These are phyloP conservation scores for Dendrocalamus sinicus DNA, from an alignment of 176 grass and related monocot species.

Conservation along the genomic window DNA sequence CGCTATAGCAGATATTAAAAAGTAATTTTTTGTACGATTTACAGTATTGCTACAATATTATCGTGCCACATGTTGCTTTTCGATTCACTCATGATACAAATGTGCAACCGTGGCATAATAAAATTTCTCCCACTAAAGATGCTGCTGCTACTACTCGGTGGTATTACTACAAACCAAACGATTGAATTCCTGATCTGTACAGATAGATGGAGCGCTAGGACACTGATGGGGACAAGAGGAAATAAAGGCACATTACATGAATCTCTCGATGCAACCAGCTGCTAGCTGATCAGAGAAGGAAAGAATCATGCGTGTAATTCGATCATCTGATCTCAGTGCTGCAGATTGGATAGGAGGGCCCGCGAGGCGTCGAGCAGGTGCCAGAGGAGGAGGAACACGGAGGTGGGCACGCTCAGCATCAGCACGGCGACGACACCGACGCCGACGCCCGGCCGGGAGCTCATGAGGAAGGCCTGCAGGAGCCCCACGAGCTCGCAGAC, in stretches of 20 bases:
- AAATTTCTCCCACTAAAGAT: no score
- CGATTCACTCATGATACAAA: no score
- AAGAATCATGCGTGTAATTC: no score
- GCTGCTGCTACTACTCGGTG: not conserved
- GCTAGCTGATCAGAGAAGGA: no score
- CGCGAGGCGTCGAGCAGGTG: slow-evolving; percentile 27
- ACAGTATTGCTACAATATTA: no score
- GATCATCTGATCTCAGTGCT: not conserved
- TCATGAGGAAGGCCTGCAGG: slow-evolving; percentile 55
- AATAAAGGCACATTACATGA: not conserved
- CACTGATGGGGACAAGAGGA: slow-evolving; percentile 31
- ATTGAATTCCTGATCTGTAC: slow-evolving; percentile 8
- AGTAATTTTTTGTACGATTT: no score
- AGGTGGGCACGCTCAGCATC: slow-evolving; percentile 48
- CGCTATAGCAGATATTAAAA: no score
- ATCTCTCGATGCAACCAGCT: no score
- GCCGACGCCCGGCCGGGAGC: slow-evolving; percentile 50
- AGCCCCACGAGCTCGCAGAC: slow-evolving; percentile 47
- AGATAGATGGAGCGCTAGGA: not conserved
- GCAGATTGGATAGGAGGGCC: not conserved
- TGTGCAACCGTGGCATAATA: no score
- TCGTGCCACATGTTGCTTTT: no score
- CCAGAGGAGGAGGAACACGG: slow-evolving; percentile 39
- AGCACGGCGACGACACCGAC: slow-evolving; percentile 47
- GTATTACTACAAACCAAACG: not conserved